Evolutionary conservation across 495 filamentous ascomycete genomes (phyloP).

Genomic region (Durotheca rogersii): DNA sequence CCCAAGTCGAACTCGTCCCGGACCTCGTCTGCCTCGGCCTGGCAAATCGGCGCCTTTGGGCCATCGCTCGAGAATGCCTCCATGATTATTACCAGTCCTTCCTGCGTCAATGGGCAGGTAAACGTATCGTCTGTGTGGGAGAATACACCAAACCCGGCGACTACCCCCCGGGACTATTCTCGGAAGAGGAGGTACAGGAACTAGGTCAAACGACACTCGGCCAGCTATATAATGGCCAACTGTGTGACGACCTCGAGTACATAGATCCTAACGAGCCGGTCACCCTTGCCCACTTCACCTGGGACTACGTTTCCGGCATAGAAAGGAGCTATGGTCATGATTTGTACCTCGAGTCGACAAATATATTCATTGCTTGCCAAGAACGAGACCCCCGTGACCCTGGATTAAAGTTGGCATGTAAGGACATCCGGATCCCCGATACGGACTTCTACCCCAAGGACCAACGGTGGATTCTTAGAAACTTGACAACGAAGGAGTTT

Average conservation of each 20-base stretch:
- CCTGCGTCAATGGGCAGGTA: constrained; percentile 9
- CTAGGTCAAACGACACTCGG: background rate
- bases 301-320: background rate
- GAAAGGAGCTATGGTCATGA: background rate
- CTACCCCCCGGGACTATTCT: constrained; percentile 2
- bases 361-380: background rate
- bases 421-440: constrained; percentile 4
- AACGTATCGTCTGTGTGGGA: constrained; percentile 6
- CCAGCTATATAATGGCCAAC: background rate
- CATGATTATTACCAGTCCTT: constrained; percentile 1
- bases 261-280: background rate
- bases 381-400: background rate
- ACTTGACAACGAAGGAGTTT: constrained; percentile 34
- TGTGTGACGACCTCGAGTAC: background rate
- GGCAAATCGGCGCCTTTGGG: constrained; percentile 1
- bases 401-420: constrained; percentile 2
- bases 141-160: background rate
- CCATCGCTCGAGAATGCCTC: background rate
- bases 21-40: constrained; percentile 7
- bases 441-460: constrained; percentile 24
- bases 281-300: constrained; percentile 1
- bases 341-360: background rate
- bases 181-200: background rate
- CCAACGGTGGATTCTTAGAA: constrained; percentile 37
- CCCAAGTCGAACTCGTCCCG: background rate